Evolutionary conservation across 495 filamentous ascomycete species (phyloP).

Genomic region (Aspergillus egyptiacus): DNA sequence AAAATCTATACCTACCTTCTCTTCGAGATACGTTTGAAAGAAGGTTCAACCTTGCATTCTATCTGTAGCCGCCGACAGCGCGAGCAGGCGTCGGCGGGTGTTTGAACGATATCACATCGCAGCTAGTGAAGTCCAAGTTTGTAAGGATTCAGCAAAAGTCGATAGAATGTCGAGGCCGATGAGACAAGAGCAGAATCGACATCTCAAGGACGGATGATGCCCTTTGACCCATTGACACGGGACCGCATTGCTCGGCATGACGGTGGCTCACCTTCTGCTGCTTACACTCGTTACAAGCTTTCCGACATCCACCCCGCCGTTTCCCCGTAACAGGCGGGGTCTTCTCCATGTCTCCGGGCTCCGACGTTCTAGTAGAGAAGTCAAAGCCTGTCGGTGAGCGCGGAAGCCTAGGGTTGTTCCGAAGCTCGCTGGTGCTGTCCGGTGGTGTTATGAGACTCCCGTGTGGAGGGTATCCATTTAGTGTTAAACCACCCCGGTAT

Average conservation of each 20-base stretch:
- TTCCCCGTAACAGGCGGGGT: constrained; percentile 41
- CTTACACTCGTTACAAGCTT: constrained; percentile 47
- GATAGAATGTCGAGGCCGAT: background rate
- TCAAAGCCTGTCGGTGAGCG: constrained; percentile 32
- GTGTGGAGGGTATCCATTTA: constrained; percentile 29
- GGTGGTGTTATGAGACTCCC: constrained; percentile 27
- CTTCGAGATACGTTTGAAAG: constrained; percentile 45
- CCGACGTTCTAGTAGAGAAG: constrained; percentile 31
- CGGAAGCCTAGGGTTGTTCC: constrained; percentile 35
- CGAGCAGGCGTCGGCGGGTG: constrained; percentile 42
- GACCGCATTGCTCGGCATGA: background rate
- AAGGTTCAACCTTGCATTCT: constrained; percentile 45
- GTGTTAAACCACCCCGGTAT: constrained; percentile 36
- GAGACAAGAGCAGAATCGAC: background rate
- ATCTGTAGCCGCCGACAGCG: constrained; percentile 42
- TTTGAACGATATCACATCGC: constrained; percentile 45
- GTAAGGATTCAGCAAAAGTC: constrained; percentile 7
- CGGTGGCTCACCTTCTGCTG: constrained; percentile 41
- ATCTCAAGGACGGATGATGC: constrained; percentile 2
- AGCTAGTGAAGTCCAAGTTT: constrained; percentile 23
- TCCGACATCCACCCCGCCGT: constrained; percentile 43
- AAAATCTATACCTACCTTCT: constrained; percentile 28
- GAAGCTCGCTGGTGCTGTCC: constrained; percentile 36
- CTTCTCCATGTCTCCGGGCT: constrained; percentile 39
- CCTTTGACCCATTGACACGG: background rate